Base-by-base conservation (phyloP, 2,329 filamentous ascomycete genomes). In the Fusarium neocosmosporiellum region DNA sequence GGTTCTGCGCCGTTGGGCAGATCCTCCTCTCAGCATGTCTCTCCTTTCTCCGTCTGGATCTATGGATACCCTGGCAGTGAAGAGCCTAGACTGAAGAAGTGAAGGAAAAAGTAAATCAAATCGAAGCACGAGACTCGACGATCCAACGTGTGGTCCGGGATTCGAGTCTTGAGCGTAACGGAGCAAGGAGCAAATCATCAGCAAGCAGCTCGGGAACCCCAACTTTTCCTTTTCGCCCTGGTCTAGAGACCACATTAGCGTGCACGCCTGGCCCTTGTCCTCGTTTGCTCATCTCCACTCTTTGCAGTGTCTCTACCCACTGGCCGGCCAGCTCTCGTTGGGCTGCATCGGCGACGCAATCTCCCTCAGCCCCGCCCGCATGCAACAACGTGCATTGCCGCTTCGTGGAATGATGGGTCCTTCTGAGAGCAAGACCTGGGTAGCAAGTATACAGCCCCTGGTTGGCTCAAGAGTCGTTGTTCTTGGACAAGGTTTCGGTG, bases 341-440 rank as follows among this genome's bases (percentile, higher is more conserved):
- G 59, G 59, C 43, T 61, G 59, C 59, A 61, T 53, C 31, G 22
- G 41, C 59, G 59, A 41, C 55, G 67, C 61, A 72, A 73, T 73
- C 59, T 73, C 70, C 66, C 67, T 55, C 55, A 61, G 73, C 67
- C 71, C 71, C 71, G 67, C 67, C 27, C 59, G 62, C 33, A 61
- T 71, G 66, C 67, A 73, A 65, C 41, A 20, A 63, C 59, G 33
- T 73, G 61, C 71, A 73, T 73, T 71, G 67, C 61, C 71, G 71
- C 61, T 63, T 27, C 24, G 33, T 71, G 61, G 67, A 72, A 66
- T 61, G 69, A 63, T 59, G 57, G 63, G 70, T 34, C 48, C 60
- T 67, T 34, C 58, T 70, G 43, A 16, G 37, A 55, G 54, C 67
- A 60, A 73, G 43, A 48, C 67, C 37, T 50, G 33, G 53, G 67